Base-by-base conservation (phyloP, 495 filamentous ascomycete genomes). In the Annulohypoxylon moriforme region DNA sequence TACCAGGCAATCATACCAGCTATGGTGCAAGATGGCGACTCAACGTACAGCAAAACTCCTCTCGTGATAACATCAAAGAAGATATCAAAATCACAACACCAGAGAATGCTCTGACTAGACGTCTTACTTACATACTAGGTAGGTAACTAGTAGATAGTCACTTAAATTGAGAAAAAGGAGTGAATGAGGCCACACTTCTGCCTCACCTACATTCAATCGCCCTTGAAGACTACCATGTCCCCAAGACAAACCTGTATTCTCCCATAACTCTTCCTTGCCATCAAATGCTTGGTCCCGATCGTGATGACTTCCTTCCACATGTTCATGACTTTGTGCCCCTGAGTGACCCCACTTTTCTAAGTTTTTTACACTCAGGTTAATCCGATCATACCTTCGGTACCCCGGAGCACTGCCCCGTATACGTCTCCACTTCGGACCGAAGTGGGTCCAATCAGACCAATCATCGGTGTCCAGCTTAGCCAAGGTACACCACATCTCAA, bases 101-200 rank as follows among this genome's bases (percentile, higher is more conserved):
- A 29, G 27, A 29, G 6, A 29, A 29, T 6, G 6, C 27, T 29
- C 27, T 6, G 6, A 29, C 6, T 29, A 6, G 27, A 29, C 27
- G 6, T 29, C 6, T 3, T 3, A 29, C 27, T 3, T 6, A 29
- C 2, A 29, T 29, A 29, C 27, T 6, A 29, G n/a, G n/a, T n/a
- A 29, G 6, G 27, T 29, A 6, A 2, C 27, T 29, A 29, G 27
- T 29, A 29, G 6, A 29, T 6, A 29, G 3, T 29, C 79, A 85
- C 88, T n/a, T n/a, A 71, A 87, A 86, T 62, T 67, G 82, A 18
- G 82, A 85, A 64, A 79, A 81, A 11, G 27, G 27, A 29, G 6
- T 6, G 6, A 29, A 29, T n/a, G n/a, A n/a, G n/a, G n/a, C n/a
- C n/a, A n/a, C n/a, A n/a, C n/a, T n/a, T n/a, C n/a, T n/a, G n/a